phyloP scores from a whole-genome alignment of 75 land plant genomes.

The Pseudotsuga menziesii region DNA sequence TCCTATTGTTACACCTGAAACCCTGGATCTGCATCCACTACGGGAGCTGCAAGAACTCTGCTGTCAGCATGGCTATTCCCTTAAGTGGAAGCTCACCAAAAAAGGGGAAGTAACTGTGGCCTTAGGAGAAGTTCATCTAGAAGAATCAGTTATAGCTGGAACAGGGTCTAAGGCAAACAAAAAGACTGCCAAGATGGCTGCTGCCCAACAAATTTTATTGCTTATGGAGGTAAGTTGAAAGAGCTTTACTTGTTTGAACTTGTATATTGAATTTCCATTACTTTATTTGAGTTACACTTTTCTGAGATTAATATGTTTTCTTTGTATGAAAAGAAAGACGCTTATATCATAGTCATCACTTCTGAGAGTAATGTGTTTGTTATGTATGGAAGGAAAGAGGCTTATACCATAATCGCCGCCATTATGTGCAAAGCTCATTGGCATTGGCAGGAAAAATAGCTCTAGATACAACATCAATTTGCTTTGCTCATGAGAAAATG shows the following conservation, averaged over 20 bases:
- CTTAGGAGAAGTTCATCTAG: slow-evolving; percentile 19
- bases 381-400: slow-evolving; percentile 4
- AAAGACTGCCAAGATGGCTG: slow-evolving; percentile 28
- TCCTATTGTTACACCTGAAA: slow-evolving; percentile 47
- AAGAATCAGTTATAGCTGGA: slow-evolving; percentile 6
- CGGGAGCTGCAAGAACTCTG: slow-evolving; percentile 42
- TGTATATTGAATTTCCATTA: neutral
- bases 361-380: neutral
- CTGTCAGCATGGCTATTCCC: slow-evolving; percentile 12
- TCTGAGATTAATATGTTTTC: neutral
- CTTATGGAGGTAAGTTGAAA: slow-evolving; percentile 1
- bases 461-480: neutral
- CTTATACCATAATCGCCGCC: neutral
- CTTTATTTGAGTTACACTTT: too few species aligned
- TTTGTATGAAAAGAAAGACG: neutral
- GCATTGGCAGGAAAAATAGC: neutral
- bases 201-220: slow-evolving; percentile 21
- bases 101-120: slow-evolving; percentile 12
- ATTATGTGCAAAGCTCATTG: neutral
- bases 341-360: too few species aligned
- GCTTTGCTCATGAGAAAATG: neutral
- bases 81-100: slow-evolving; percentile 14
- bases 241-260: neutral
- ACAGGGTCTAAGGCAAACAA: slow-evolving; percentile 10
- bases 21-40: slow-evolving; percentile 35